Conservation (phyloP, 768 basidiomycete species). For the Amanita fuliginea region DNA sequence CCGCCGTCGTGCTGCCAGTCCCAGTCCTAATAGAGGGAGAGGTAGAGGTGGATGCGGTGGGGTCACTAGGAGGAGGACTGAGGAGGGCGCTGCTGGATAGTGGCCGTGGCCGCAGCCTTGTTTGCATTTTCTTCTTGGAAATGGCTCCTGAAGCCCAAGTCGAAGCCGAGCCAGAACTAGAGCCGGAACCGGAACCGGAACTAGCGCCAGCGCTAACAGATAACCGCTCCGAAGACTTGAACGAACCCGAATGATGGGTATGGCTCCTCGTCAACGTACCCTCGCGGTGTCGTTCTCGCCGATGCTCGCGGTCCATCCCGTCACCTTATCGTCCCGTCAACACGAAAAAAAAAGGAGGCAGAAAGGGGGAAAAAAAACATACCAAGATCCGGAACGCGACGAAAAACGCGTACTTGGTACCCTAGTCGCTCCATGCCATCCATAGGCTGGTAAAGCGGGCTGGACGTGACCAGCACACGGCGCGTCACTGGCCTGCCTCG, state of each 20-base stretch:
- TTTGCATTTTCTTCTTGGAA: not conserved
- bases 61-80: not conserved
- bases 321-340: conserved; percentile 22
- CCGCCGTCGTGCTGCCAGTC: conserved; percentile 8
- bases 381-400: conserved; percentile 59
- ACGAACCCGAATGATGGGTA: not conserved
- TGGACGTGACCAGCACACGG: conserved; percentile 70
- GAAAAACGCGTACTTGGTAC: conserved; percentile 62
- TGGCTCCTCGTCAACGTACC: conserved; percentile 7
- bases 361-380: conserved; percentile 1
- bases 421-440: conserved; percentile 60
- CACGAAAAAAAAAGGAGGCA: not conserved
- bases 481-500: conserved; percentile 67
- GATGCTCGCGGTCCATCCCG: conserved; percentile 42
- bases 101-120: not conserved
- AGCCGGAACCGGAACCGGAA: not conserved
- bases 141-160: not conserved
- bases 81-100: not conserved
- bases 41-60: not conserved
- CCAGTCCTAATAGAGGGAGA: conserved; percentile 5
- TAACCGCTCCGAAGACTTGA: conserved; percentile 3
- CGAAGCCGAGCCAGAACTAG: not conserved
- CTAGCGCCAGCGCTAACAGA: not conserved
- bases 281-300: conserved; percentile 15
- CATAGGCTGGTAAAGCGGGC: conserved; percentile 78